phyloP scores from a whole-genome alignment of 495 filamentous ascomycete genomes.

The Xylaria venustula region DNA sequence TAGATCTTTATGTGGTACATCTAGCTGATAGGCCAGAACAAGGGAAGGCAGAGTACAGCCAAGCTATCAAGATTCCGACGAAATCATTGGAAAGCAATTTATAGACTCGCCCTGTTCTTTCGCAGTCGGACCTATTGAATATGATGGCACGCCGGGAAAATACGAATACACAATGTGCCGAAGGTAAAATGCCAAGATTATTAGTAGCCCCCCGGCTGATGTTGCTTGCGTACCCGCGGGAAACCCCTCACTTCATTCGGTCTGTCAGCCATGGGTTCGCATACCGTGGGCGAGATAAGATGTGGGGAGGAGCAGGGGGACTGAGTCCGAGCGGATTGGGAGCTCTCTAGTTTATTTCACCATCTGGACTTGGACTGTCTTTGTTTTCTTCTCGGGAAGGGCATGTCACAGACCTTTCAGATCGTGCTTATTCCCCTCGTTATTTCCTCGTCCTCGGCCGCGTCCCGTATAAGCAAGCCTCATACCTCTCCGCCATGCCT shows the following conservation, averaged over 20 bases:
- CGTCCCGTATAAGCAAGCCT: too few relatives aligned
- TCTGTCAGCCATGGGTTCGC: neutral
- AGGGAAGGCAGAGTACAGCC: too few relatives aligned
- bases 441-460: neutral
- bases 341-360: neutral
- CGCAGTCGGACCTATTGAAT: too few relatives aligned
- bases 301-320: neutral
- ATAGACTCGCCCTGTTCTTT: too few relatives aligned
- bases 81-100: too few relatives aligned
- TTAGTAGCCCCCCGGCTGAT: constrained; percentile 9
- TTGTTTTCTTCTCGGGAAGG: neutral
- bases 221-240: neutral
- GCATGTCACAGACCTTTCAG: neutral
- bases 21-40: too few relatives aligned
- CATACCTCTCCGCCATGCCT: constrained; percentile 20
- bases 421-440: neutral
- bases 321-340: neutral
- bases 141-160: too few relatives aligned
- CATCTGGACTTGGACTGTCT: neutral
- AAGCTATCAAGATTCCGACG: too few relatives aligned
- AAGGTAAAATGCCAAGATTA: neutral
- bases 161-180: too few relatives aligned
- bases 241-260: neutral
- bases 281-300: neutral
- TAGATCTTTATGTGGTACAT: too few relatives aligned